Evolutionary conservation across 345 rosid species (phyloP), one percentile per base, ranked within the genome.

Genomic region (Melastoma malabathricum): DNA sequence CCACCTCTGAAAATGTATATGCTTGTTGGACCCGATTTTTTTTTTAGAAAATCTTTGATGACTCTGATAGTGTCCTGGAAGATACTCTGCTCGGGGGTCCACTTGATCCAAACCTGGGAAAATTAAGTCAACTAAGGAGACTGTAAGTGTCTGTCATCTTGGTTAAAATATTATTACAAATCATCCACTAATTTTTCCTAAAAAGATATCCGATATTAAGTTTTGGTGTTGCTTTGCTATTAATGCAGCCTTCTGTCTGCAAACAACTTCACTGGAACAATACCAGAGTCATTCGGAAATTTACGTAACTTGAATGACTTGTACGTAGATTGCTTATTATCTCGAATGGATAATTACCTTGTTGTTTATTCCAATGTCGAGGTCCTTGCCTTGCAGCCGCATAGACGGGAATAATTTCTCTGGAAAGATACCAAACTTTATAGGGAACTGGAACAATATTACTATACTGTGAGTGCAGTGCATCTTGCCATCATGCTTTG

Each of bases 391-490:
- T n/a, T 75, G 68, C 69, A 87, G 93, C 61, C 71, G 90, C 70
- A 69, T 87, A 43, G 96, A 87, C 68, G 98, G 95, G 47, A 92
- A 22, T 67, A 54, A 50, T 47, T 13, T 92, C 39, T 77, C 87
- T 0, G 98, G 96, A 13, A 79, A 68, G 68, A 74, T 92, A 60
- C 95, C 98, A 4, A 72, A 75, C 47, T 72, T 92, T 27, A 81
- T 92, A 0, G 96, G 90, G 47, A 87, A 77, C 50, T 92, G 96
- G 98, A 87, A 81, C 46, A 59, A 14, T 12, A 64, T 92, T 12
- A 3, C 0, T 0, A 79, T 70, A 59, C 68, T 92, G 95, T 87
- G 68, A 73, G 95, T 75, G 20, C 43, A n/a, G n/a, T n/a, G n/a
- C n/a, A n/a, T n/a, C n/a, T n/a, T n/a, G n/a, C n/a, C n/a, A 34